phyloP scores from a whole-genome alignment of 768 basidiomycete genomes.

The Collybiopsis confluens region DNA sequence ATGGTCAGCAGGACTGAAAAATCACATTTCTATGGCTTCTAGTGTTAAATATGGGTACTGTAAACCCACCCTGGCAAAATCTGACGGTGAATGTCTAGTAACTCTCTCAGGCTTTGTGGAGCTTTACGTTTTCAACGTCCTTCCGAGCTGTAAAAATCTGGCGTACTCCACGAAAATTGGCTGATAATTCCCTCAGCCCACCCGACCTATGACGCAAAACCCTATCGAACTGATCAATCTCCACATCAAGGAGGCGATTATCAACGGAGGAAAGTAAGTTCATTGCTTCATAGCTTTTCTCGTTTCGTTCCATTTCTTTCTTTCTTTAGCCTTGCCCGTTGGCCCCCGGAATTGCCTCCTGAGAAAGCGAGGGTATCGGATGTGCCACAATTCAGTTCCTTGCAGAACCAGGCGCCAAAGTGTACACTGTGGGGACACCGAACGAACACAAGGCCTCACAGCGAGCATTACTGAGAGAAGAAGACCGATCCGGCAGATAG shows the following conservation, averaged over 20 bases:
- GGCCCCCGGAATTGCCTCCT: too few species aligned
- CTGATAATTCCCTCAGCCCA: neutral
- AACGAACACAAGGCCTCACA: slow-evolving; percentile 24
- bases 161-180: neutral
- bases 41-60: too few species aligned
- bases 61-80: too few species aligned
- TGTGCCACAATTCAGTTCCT: slow-evolving; percentile 33
- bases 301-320: neutral
- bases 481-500: slow-evolving; percentile 15
- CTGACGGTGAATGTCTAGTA: too few species aligned
- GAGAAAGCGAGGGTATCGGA: too few species aligned
- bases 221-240: slow-evolving; percentile 42
- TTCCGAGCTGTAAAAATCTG: neutral
- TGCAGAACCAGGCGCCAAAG: slow-evolving; percentile 38
- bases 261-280: slow-evolving; percentile 46
- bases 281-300: neutral
- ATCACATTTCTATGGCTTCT: too few species aligned
- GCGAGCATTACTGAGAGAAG: slow-evolving; percentile 22
- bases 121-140: neutral
- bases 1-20: too few species aligned
- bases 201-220: slow-evolving; percentile 9
- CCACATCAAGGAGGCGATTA: slow-evolving; percentile 40
- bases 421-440: slow-evolving; percentile 29
- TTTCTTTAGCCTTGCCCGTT: slow-evolving; percentile 13
- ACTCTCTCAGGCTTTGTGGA: neutral